Percentiles rank a stretch among this genome's conserved stretches.
These are phyloP conservation scores for Hevea brasiliensis DNA, from an alignment of 345 rosid genomes.

Conservation along the genomic window DNA sequence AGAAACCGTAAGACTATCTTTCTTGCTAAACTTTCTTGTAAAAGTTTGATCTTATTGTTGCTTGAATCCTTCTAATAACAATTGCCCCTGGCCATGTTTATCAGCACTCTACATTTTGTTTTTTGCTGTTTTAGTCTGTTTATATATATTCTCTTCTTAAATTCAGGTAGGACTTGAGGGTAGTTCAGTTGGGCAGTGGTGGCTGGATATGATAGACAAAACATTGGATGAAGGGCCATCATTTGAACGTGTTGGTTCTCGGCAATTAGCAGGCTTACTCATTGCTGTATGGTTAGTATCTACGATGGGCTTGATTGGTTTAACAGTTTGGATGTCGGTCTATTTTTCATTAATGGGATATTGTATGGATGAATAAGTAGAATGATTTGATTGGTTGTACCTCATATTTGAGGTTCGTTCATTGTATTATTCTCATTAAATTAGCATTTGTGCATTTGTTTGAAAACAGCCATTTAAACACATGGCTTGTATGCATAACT, in stretches of 20 bases:
- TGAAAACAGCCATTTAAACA: neutral
- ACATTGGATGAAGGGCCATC: slow-evolving; percentile 72
- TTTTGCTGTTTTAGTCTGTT: slow-evolving; percentile 11
- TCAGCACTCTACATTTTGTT: neutral
- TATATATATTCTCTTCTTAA: slow-evolving; percentile 19
- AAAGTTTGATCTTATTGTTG: no score
- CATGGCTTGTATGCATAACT: neutral
- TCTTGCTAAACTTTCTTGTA: neutral
- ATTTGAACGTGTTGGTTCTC: slow-evolving; percentile 92
- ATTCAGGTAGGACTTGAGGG: slow-evolving; percentile 98
- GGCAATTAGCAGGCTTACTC: slow-evolving; percentile 92
- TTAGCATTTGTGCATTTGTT: neutral
- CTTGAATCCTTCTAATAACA: no score
- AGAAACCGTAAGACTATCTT: slow-evolving; percentile 72
- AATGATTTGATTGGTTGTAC: neutral
- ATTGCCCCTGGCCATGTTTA: neutral
- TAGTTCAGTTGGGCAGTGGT: slow-evolving; percentile 89
- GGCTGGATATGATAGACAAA: slow-evolving; percentile 91
- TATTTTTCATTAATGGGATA: neutral
- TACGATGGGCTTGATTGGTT: neutral
- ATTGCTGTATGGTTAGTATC: slow-evolving; percentile 41
- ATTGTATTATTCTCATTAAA: neutral
- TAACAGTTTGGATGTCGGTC: neutral
- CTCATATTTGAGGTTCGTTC: neutral
- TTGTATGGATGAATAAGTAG: neutral